A percentile compares a stretch with the other conserved stretches of the same genome.
Conservation (phyloP, 176 grass and related monocot species). For the Rhynchospora pubera region DNA sequence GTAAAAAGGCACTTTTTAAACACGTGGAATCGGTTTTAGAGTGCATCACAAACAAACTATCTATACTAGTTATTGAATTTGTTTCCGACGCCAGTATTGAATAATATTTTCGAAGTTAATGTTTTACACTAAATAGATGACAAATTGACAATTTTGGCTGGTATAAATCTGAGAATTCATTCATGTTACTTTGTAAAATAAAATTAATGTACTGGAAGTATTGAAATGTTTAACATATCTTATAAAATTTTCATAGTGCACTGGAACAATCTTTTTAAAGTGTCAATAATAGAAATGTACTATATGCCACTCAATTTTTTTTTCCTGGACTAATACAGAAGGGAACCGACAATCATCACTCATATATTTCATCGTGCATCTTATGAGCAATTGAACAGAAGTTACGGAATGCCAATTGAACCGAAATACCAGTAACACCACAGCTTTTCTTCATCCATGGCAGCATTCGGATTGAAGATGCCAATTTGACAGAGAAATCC, state of each 20-base stretch:
- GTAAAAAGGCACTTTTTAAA: not conserved
- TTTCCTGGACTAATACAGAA: not conserved
- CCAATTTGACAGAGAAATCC: not conserved
- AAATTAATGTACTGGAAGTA: not conserved
- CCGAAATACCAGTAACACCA: not conserved
- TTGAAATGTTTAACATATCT: not conserved
- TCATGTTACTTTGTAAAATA: not conserved
- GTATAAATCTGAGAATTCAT: not conserved
- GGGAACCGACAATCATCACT: not conserved
- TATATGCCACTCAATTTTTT: not conserved
- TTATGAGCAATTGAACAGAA: not conserved
- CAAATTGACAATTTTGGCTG: not conserved
- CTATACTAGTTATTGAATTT: not conserved
- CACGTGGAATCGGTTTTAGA: not conserved
- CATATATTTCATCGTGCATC: not conserved
- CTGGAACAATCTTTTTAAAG: not conserved
- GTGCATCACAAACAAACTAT: not conserved
- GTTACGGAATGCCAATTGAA: not conserved
- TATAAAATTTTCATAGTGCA: not conserved
- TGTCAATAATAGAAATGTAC: not conserved
- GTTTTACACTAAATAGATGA: not conserved
- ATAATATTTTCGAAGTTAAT: not conserved
- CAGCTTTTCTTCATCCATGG: too few species aligned
- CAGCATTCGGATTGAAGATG: not conserved
- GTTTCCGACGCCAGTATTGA: not conserved